Percentiles rank a stretch among this genome's conserved stretches.
Evolutionary conservation across 176 grass and related monocot species (phyloP).

Genomic region (Avena eriantha): DNA sequence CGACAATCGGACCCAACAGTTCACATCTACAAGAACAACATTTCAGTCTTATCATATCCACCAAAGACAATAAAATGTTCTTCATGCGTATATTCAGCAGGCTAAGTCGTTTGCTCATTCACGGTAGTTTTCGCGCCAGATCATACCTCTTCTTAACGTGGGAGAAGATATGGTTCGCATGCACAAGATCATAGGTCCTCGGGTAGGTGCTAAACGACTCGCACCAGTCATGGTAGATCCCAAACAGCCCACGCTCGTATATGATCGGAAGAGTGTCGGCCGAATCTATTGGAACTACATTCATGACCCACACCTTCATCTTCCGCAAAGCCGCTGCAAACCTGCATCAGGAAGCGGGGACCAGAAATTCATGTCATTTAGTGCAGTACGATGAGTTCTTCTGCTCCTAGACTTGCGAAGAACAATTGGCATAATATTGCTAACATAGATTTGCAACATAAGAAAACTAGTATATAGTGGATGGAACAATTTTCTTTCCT

Average conservation of each 20-base stretch:
- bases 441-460: neutral
- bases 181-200: slow-evolving; percentile 82
- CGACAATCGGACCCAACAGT: slow-evolving; percentile 60
- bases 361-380: neutral
- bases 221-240: slow-evolving; percentile 89
- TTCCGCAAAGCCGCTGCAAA: slow-evolving; percentile 81
- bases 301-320: slow-evolving; percentile 91
- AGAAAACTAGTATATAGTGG: too few species aligned
- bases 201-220: slow-evolving; percentile 93
- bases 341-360: slow-evolving; percentile 44
- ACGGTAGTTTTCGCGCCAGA: neutral
- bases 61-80: neutral
- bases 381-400: neutral
- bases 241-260: slow-evolving; percentile 83
- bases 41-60: neutral
- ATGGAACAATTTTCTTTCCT: neutral
- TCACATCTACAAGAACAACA: slow-evolving; percentile 50
- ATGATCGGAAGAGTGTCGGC: slow-evolving; percentile 81
- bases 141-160: slow-evolving; percentile 73
- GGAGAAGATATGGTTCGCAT: slow-evolving; percentile 83
- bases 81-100: neutral
- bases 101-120: neutral
- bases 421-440: neutral
- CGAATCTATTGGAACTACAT: slow-evolving; percentile 71
- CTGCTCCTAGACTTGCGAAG: neutral